These are phyloP conservation scores for Puccinia brachypodii DNA, from an alignment of 1,284 basidiomycete genomes.

Conservation along the genomic window DNA sequence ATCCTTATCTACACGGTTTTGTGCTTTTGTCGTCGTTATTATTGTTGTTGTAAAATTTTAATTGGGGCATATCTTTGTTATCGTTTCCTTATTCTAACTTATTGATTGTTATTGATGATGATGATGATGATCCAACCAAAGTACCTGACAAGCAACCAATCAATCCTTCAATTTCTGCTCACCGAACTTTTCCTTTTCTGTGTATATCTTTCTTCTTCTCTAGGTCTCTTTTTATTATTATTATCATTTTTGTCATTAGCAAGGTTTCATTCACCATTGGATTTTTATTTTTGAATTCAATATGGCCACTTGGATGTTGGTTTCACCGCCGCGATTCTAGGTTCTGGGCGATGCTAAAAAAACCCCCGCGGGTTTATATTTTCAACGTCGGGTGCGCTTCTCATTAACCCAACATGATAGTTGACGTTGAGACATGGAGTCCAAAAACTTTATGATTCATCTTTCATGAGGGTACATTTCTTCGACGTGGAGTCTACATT, in stretches of 20 bases:
- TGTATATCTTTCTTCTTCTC: neutral
- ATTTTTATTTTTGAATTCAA: too few relatives aligned
- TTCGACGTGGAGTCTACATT: neutral
- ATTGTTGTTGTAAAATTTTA: neutral
- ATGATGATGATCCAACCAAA: neutral
- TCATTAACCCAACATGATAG: neutral
- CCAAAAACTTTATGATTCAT: neutral
- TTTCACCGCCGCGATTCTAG: too few relatives aligned
- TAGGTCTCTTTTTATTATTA: neutral
- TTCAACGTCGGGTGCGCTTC: too few relatives aligned
- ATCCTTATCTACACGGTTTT: neutral
- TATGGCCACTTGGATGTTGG: too few relatives aligned
- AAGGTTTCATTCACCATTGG: neutral
- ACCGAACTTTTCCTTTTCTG: neutral
- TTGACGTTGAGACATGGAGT: neutral
- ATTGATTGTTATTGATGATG: neutral
- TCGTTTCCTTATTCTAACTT: neutral
- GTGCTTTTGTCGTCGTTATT: neutral
- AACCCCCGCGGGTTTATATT: too few relatives aligned
- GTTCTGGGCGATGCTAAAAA: too few relatives aligned
- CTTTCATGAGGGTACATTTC: neutral
- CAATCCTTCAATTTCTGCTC: neutral
- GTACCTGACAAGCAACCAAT: neutral
- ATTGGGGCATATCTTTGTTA: conserved; percentile 6
- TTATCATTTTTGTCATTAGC: neutral